phyloP scores from a whole-genome alignment of 139 green algal genomes.

The Tetraselmis striata region DNA sequence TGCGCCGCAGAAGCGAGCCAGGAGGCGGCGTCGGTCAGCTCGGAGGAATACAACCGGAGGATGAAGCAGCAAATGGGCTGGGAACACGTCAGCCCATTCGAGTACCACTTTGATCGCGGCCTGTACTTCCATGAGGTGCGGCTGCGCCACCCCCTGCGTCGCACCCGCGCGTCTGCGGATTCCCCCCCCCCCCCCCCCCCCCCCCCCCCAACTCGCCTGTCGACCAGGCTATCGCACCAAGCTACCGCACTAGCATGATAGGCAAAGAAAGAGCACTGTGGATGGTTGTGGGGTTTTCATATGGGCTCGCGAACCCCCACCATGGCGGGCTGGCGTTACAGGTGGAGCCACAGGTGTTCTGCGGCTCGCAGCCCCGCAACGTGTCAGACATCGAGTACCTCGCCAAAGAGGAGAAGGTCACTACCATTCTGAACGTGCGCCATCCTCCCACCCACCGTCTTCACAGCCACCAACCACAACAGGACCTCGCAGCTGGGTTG shows the following conservation, averaged over 20 bases:
- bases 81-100: constrained; percentile 30
- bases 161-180: too few relatives aligned
- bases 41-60: constrained; percentile 24
- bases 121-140: constrained; percentile 68
- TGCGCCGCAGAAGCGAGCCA: too few relatives aligned
- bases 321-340: not conserved
- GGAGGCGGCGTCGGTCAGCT: too few relatives aligned
- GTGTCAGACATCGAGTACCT: constrained; percentile 43
- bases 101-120: constrained; percentile 51
- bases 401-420: constrained; percentile 10
- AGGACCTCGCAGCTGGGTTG: too few relatives aligned
- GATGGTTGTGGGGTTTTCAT: too few relatives aligned
- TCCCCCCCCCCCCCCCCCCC: too few relatives aligned
- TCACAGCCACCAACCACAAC: constrained; percentile 1
- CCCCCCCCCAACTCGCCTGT: too few relatives aligned
- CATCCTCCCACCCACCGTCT: not conserved
- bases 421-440: constrained; percentile 9
- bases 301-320: too few relatives aligned
- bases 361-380: constrained; percentile 49
- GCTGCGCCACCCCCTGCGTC: too few relatives aligned
- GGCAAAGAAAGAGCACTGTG: too few relatives aligned
- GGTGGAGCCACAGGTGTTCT: not conserved
- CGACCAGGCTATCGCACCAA: too few relatives aligned
- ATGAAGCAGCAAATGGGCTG: constrained; percentile 46
- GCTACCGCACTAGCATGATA: too few relatives aligned